These are phyloP conservation scores for Butyriboletus appendiculatus DNA, from an alignment of 1,284 basidiomycete species.

Conservation along the genomic window DNA sequence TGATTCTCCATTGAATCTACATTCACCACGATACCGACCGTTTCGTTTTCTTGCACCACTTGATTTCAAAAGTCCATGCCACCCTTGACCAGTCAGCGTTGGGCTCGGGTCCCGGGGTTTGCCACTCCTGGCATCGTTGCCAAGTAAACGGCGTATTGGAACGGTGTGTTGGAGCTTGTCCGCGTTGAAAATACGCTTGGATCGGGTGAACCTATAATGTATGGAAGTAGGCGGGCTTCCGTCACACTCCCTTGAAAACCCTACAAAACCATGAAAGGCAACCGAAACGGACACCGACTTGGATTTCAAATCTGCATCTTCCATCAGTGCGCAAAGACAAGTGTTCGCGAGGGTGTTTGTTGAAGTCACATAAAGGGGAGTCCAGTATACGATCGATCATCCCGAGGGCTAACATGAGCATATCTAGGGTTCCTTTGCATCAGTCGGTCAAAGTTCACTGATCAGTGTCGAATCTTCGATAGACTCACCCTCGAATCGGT, in stretches of 20 bases:
- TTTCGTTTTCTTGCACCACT: background rate
- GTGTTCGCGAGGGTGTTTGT: background rate
- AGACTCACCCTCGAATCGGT: slow-evolving; percentile 6
- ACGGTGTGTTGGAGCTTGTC: too few relatives aligned
- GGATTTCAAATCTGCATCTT: slow-evolving; percentile 24
- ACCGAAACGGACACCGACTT: background rate
- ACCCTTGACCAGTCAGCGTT: too few relatives aligned
- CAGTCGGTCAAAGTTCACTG: slow-evolving; percentile 3
- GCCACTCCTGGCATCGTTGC: too few relatives aligned
- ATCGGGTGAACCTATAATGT: too few relatives aligned
- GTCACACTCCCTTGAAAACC: too few relatives aligned
- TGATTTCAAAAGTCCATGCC: background rate
- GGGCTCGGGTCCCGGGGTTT: too few relatives aligned
- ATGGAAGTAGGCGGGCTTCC: too few relatives aligned
- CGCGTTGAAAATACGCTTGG: too few relatives aligned
- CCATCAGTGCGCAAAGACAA: background rate
- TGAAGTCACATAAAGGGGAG: background rate
- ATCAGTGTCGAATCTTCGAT: background rate
- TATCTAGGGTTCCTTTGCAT: slow-evolving; percentile 11
- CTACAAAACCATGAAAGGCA: background rate
- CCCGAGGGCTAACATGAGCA: background rate
- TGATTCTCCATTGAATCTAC: too few relatives aligned
- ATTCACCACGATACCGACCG: background rate
- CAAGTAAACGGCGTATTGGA: too few relatives aligned
- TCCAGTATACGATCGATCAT: slow-evolving; percentile 15